Evolutionary conservation across 176 grass and related monocot genomes (phyloP).

Genomic region (Ensete ventricosum): DNA sequence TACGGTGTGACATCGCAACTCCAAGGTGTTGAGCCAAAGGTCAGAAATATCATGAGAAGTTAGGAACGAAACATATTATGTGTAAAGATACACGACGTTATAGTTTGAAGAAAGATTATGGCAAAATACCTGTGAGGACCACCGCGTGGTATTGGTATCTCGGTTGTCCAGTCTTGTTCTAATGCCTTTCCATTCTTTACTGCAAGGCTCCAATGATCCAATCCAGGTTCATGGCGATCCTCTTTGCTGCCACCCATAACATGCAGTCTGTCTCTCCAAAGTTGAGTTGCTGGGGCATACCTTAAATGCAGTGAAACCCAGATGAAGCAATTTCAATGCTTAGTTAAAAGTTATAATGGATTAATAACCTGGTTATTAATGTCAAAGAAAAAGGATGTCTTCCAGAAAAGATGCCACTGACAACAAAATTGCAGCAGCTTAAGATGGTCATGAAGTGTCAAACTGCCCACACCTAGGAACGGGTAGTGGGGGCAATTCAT

Average conservation of each 20-base stretch:
- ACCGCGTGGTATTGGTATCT: slow-evolving; percentile 77
- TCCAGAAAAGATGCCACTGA: not conserved
- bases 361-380: not conserved
- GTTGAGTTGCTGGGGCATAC: slow-evolving; percentile 87
- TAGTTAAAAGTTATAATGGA: not conserved
- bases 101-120: not conserved
- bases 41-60: not conserved
- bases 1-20: not conserved
- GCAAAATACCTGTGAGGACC: slow-evolving; percentile 63
- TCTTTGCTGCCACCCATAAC: slow-evolving; percentile 93
- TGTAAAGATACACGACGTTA: not conserved
- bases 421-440: not conserved
- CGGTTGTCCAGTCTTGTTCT: slow-evolving; percentile 47
- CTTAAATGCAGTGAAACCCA: slow-evolving; percentile 21
- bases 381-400: not conserved
- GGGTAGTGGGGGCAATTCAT: slow-evolving; percentile 57
- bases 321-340: not conserved
- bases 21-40: not conserved
- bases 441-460: not conserved
- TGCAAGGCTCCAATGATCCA: slow-evolving; percentile 85
- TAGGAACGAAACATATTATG: too few species aligned
- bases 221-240: slow-evolving; percentile 66
- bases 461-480: slow-evolving; percentile 45
- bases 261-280: slow-evolving; percentile 73
- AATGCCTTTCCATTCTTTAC: slow-evolving; percentile 77